These are phyloP conservation scores for Aspergillus mulundensis DNA, from an alignment of 495 filamentous ascomycete species.

Conservation along the genomic window DNA sequence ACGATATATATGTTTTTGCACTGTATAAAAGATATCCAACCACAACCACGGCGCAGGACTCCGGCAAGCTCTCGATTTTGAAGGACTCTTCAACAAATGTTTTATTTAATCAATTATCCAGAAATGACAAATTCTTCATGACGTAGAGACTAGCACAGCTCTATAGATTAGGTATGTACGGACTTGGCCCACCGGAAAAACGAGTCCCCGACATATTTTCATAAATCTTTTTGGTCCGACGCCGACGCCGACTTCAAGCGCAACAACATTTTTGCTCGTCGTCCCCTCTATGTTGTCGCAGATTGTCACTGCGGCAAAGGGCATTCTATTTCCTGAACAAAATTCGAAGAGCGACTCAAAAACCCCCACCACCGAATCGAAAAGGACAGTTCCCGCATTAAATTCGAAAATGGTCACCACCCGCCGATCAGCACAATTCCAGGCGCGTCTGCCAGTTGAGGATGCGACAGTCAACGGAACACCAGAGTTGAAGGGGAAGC, in stretches of 20 bases:
- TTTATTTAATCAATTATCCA: too few relatives aligned
- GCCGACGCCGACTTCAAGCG: constrained; percentile 7
- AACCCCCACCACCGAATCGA: constrained; percentile 16
- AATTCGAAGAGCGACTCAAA: constrained; percentile 23
- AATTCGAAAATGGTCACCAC: constrained; percentile 37
- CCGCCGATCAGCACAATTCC: constrained; percentile 28
- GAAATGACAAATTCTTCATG: background rate
- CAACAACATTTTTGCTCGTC: constrained; percentile 21
- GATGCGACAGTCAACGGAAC: constrained; percentile 19
- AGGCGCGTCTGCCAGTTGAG: constrained; percentile 11
- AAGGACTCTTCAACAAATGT: background rate
- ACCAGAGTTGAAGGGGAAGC: constrained; percentile 28
- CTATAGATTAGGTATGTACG: too few relatives aligned
- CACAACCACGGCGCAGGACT: background rate
- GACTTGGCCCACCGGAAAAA: constrained; percentile 28
- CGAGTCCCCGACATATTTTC: constrained; percentile 33
- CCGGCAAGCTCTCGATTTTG: background rate
- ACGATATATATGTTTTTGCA: background rate
- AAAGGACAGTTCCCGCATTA: constrained; percentile 6
- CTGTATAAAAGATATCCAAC: background rate
- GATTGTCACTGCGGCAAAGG: constrained; percentile 43
- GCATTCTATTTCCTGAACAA: constrained; percentile 32
- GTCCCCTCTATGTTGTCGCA: constrained; percentile 40
- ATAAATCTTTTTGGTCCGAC: constrained; percentile 23
- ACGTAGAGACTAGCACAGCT: too few relatives aligned